Evolutionary conservation across 345 rosid genomes (phyloP).

Genomic region (Lepidium didymum): DNA sequence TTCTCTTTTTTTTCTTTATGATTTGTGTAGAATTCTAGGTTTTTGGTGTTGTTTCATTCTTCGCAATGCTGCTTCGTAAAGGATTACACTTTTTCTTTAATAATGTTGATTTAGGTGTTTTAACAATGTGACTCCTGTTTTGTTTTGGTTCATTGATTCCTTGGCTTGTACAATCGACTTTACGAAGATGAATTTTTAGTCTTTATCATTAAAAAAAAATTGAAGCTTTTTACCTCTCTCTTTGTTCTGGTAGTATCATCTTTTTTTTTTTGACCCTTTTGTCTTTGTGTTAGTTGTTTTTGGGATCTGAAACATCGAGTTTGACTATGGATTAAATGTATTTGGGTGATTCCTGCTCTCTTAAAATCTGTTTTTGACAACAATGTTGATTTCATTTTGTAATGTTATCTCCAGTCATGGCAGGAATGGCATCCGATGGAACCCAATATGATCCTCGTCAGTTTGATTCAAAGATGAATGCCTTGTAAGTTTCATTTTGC

Average conservation of each 20-base stretch:
- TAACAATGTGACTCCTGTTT: neutral
- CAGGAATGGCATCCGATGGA: conserved; percentile 58
- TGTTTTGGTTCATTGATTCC: neutral
- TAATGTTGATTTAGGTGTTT: conserved; percentile 2
- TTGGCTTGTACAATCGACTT: neutral
- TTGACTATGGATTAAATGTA: conserved; percentile 35
- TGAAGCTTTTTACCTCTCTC: neutral
- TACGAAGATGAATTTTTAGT: neutral
- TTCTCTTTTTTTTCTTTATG: neutral
- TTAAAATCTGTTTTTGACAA: conserved; percentile 25
- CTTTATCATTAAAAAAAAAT: neutral
- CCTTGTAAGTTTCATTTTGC: conserved; percentile 46
- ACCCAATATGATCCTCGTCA: conserved; percentile 68
- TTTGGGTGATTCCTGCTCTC: conserved; percentile 59
- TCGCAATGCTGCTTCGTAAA: neutral
- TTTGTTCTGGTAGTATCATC: neutral
- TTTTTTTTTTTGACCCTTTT: neutral
- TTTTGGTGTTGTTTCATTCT: conserved; percentile 14
- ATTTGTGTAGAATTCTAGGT: neutral
- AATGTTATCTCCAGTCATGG: conserved; percentile 51
- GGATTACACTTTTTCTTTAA: neutral
- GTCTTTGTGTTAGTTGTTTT: neutral
- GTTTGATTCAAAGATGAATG: conserved; percentile 69
- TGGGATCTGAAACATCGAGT: conserved; percentile 29
- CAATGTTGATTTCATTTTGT: neutral